Conservation (phyloP, 2,329 filamentous ascomycete genomes). For the Colletotrichum liriopes region DNA sequence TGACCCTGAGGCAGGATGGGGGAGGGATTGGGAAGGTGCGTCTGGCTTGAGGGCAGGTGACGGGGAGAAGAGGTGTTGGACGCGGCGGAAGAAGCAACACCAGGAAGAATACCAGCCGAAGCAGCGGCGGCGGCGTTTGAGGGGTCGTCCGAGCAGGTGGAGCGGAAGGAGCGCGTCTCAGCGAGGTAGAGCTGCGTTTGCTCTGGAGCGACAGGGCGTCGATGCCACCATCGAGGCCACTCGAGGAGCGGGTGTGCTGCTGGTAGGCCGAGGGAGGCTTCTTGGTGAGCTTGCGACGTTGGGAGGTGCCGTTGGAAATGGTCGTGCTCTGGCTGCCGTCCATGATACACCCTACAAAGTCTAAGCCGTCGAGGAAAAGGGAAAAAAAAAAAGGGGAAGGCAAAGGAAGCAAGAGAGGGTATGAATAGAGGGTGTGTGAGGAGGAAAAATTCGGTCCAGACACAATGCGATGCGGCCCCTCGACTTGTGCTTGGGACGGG, state of each 20-base stretch:
- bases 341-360: conserved; percentile 58
- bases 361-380: conserved; percentile 42
- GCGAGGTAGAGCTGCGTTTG: conserved; percentile 75
- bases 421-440: conserved; percentile 43
- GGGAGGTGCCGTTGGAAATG: conserved; percentile 62
- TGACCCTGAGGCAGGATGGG: conserved; percentile 63
- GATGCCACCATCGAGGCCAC: conserved; percentile 68
- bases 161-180: conserved; percentile 74
- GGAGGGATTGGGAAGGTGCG: conserved; percentile 60
- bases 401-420: conserved; percentile 36
- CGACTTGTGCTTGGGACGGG: conserved; percentile 25
- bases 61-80: conserved; percentile 66
- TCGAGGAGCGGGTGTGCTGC: conserved; percentile 58
- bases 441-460: conserved; percentile 40
- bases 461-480: conserved; percentile 30
- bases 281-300: conserved; percentile 76
- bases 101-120: conserved; percentile 32
- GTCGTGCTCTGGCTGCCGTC: conserved; percentile 58
- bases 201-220: conserved; percentile 72
- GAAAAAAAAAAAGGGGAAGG: not conserved
- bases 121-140: conserved; percentile 57
- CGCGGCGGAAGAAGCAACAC: conserved; percentile 17
- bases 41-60: conserved; percentile 58
- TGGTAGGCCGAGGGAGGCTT: conserved; percentile 69
- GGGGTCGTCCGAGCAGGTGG: conserved; percentile 64